Percentiles rank a stretch among this genome's conserved stretches.
Evolutionary conservation across 208 protist species (phyloP).

Genomic region (Trypanosoma vivax): DNA sequence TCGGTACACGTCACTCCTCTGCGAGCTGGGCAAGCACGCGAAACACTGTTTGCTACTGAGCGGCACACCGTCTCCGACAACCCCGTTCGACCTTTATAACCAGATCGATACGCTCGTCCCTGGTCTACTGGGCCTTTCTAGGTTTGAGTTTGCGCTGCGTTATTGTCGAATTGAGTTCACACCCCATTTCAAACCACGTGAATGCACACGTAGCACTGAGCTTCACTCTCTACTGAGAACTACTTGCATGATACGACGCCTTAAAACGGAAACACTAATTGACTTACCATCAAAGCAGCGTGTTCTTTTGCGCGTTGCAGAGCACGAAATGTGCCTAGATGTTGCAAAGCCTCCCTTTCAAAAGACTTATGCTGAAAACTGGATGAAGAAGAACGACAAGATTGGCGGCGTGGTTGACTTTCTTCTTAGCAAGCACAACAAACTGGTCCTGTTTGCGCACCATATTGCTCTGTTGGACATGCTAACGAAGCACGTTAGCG

Average conservation of each 20-base stretch:
- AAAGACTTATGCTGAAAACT: constrained; percentile 44
- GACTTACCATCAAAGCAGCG: constrained; percentile 69
- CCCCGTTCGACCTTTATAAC: constrained; percentile 77
- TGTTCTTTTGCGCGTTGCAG: constrained; percentile 48
- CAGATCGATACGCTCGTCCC: constrained; percentile 55
- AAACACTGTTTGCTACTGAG: constrained; percentile 62
- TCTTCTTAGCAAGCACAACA: constrained; percentile 41
- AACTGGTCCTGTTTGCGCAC: constrained; percentile 72
- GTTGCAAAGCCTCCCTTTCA: constrained; percentile 30
- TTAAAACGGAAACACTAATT: constrained; percentile 58
- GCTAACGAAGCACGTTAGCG: constrained; percentile 22
- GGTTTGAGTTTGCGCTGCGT: constrained; percentile 65
- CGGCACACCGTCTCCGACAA: constrained; percentile 54
- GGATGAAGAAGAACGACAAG: constrained; percentile 44
- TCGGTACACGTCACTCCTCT: constrained; percentile 50
- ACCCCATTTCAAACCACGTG: constrained; percentile 45
- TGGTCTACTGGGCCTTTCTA: constrained; percentile 41
- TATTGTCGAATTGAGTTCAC: constrained; percentile 50
- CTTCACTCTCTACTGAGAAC: constrained; percentile 33
- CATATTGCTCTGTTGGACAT: constrained; percentile 59
- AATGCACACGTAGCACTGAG: constrained; percentile 40
- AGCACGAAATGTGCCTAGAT: background rate
- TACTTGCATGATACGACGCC: constrained; percentile 55
- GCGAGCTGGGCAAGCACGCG: constrained; percentile 26
- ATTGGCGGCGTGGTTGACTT: constrained; percentile 60